Conservation (phyloP, 78 protist species). For the Dictyostelium capitatum region DNA sequence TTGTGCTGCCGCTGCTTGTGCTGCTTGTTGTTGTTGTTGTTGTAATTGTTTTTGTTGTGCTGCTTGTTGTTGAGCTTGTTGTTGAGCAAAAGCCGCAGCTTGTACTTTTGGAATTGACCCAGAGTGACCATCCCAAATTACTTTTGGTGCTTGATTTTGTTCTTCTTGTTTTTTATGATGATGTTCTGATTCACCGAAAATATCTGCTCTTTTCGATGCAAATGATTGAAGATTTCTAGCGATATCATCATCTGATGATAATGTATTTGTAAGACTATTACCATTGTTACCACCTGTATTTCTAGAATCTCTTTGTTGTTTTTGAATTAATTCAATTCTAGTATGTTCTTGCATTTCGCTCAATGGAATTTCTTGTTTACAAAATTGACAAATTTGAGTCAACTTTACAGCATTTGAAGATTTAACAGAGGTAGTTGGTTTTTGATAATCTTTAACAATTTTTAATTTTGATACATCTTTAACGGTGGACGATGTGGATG, state of each 20-base stretch:
- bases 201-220: conserved; percentile 50
- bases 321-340: conserved; percentile 89
- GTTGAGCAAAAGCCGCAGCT: neutral
- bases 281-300: neutral
- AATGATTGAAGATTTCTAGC: conserved; percentile 71
- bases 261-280: neutral
- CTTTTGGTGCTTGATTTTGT: conserved; percentile 24
- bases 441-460: conserved; percentile 57
- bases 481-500: neutral
- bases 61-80: conserved; percentile 32
- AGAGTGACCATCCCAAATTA: conserved; percentile 88
- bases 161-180: conserved; percentile 2
- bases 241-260: conserved; percentile 62
- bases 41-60: conserved; percentile 3
- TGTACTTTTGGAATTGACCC: conserved; percentile 52
- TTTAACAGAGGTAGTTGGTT: neutral
- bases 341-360: conserved; percentile 91
- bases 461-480: conserved; percentile 40
- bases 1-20: neutral
- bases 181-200: conserved; percentile 64
- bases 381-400: conserved; percentile 81
- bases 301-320: conserved; percentile 32
- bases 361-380: conserved; percentile 81
- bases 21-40: conserved; percentile 1
- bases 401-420: neutral